These are phyloP conservation scores for Helenozyma baotianmanensis DNA, from an alignment of 805 yeast genomes.

Conservation along the genomic window DNA sequence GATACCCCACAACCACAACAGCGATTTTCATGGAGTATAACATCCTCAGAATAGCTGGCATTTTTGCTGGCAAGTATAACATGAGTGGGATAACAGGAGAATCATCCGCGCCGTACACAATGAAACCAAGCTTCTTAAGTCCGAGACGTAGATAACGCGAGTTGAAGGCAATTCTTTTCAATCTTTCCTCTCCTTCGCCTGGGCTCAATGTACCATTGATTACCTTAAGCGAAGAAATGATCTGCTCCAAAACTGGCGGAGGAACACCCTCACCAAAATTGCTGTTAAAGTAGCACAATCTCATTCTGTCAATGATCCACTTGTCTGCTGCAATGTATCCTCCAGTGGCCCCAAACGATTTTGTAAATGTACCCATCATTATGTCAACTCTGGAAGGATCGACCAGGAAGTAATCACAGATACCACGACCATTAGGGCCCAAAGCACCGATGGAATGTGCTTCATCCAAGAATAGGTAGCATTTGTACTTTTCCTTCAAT, in stretches of 20 bases:
- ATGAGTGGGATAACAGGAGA: constrained; percentile 92
- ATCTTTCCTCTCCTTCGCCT: constrained; percentile 88
- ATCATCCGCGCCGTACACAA: constrained; percentile 92
- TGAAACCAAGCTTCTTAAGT: constrained; percentile 86
- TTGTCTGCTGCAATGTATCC: constrained; percentile 87
- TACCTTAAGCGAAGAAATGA: constrained; percentile 70
- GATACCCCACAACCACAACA: constrained; percentile 94
- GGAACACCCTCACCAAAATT: constrained; percentile 80
- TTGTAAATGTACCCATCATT: constrained; percentile 96
- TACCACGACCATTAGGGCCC: constrained; percentile 92
- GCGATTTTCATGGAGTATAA: constrained; percentile 80
- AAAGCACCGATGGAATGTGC: constrained; percentile 99
- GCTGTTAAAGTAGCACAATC: constrained; percentile 67
- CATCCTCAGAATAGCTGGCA: constrained; percentile 87
- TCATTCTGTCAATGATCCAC: constrained; percentile 65
- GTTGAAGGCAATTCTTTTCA: constrained; percentile 92
- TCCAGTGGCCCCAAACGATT: constrained; percentile 98
- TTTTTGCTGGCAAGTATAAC: constrained; percentile 84
- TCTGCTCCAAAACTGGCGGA: constrained; percentile 90
- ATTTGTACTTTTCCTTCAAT: constrained; percentile 77
- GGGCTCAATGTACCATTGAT: constrained; percentile 81
- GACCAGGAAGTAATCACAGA: constrained; percentile 87
- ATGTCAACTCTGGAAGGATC: constrained; percentile 75
- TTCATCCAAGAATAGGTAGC: constrained; percentile 89
- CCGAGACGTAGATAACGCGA: constrained; percentile 91